Conservation (phyloP, 768 basidiomycete genomes). For the Leccinum rimulosum region DNA sequence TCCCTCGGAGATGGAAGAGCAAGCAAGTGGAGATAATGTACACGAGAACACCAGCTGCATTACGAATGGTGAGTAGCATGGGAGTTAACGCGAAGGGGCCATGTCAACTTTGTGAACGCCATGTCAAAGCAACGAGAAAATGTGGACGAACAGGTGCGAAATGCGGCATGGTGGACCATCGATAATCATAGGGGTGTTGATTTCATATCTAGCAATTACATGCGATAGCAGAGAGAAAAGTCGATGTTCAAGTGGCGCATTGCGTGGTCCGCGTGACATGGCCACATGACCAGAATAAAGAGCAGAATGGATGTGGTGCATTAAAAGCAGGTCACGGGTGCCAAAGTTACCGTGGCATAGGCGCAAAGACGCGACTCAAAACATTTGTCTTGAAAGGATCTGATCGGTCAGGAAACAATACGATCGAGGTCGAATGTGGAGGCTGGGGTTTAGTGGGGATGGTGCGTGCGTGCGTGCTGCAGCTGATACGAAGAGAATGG, state of each 20-base stretch:
- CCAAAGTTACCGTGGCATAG: constrained; percentile 6
- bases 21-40: constrained; percentile 2
- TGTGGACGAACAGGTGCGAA: constrained; percentile 14
- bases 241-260: constrained; percentile 10
- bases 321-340: constrained; percentile 12
- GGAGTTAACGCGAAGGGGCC: constrained; percentile 8
- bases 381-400: constrained; percentile 10
- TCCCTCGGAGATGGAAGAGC: constrained; percentile 25
- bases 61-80: constrained; percentile 3
- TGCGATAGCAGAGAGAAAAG: constrained; percentile 12
- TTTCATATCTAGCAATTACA: constrained; percentile 28
- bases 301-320: constrained; percentile 14
- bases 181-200: constrained; percentile 26
- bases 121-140: background rate
- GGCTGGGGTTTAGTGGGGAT: constrained; percentile 13
- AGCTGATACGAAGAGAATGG: constrained; percentile 16
- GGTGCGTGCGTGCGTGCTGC: constrained; percentile 7
- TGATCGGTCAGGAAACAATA: constrained; percentile 14
- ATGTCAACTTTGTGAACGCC: constrained; percentile 2
- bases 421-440: constrained; percentile 3
- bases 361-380: background rate
- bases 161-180: constrained; percentile 11
- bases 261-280: constrained; percentile 10
- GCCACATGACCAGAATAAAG: background rate
- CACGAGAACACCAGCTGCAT: constrained; percentile 5